Base-by-base conservation (phyloP, 1,284 basidiomycete species). In the Schizophyllum commune region DNA sequence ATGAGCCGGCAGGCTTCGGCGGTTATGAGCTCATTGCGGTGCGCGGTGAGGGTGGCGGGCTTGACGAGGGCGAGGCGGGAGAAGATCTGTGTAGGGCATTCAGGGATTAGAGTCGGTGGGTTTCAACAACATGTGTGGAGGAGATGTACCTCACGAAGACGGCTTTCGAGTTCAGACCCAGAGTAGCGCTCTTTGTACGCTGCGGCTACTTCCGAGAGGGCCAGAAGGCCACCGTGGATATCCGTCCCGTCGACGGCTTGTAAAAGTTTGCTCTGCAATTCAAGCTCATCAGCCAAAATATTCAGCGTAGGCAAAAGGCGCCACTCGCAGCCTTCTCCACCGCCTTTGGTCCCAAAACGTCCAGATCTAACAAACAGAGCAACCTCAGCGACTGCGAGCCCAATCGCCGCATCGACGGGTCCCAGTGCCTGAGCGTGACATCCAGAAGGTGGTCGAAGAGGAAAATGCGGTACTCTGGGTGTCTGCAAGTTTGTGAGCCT, bases 391-490 rank as follows among this genome's bases (percentile, higher is more conserved):
- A 89, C 65, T 88, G 80, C 1, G 95, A 87, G n/a, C 88, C 94
- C 5, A 94, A 76, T 57, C 83, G 78, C 60, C 96, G 83, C 83
- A 99, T 91, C 5, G 82, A 73, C 1, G 80, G 72, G 71, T 98
- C 96, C 96, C 96, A 98, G 73, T 99, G 96, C 52, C 89, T 80
- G 56, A 97, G 70, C 0, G 90, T 90, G 52, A 89, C 85, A 62
- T 83, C 75, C 52, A 94, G 72, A 39, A 98, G 72, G 70, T 97
- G 93, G 59, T 89, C 78, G 55, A 96, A 73, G 61, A 98, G 77
- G 60, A 78, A 80, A 0, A 73, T 65, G 22, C 88, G 83, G 73
- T 98, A 99, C 68, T 91, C 84, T 27, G 70, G 64, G 68, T 89
- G 83, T 68, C 89, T 90, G 63, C 56, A 61, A 6, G 60, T 57